Percentiles rank a stretch among this genome's conserved stretches.
Evolutionary conservation across 1,139 yeast genomes (phyloP).

Genomic region (Kodamaea anthophila): DNA sequence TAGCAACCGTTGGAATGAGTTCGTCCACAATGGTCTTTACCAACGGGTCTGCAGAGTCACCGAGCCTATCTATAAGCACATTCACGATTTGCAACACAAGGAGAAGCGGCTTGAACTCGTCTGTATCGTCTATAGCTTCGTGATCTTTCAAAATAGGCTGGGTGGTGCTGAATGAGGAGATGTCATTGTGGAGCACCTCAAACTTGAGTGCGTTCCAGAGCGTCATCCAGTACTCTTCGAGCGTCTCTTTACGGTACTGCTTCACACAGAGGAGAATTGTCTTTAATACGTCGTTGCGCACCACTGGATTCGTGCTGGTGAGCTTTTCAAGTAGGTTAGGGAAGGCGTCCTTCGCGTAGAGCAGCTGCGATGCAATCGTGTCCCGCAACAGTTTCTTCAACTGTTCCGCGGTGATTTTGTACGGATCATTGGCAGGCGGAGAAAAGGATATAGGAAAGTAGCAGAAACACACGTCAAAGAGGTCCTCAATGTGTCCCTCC

Average conservation of each 20-base stretch:
- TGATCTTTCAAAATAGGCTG: constrained; percentile 25
- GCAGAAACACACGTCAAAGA: constrained; percentile 87
- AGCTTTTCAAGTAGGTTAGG: constrained; percentile 79
- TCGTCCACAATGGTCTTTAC: constrained; percentile 47
- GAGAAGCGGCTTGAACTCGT: constrained; percentile 36
- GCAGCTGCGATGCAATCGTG: constrained; percentile 59
- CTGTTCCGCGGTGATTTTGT: constrained; percentile 69
- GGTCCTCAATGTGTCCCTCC: constrained; percentile 33
- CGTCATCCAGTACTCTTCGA: constrained; percentile 59
- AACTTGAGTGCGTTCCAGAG: constrained; percentile 87
- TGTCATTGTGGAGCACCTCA: constrained; percentile 74
- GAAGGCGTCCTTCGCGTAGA: constrained; percentile 68
- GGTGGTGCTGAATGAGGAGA: constrained; percentile 28
- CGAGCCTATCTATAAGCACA: constrained; percentile 31
- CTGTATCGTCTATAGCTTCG: constrained; percentile 27
- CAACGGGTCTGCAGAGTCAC: constrained; percentile 23
- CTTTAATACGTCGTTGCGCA: constrained; percentile 68
- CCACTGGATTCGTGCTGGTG: constrained; percentile 72
- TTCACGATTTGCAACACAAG: constrained; percentile 46
- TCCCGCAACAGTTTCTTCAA: constrained; percentile 52
- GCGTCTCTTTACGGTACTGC: constrained; percentile 40
- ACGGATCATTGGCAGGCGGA: constrained; percentile 90
- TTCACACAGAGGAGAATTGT: constrained; percentile 56
- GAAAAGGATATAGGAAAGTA: constrained; percentile 94
- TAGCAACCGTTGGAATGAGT: constrained; percentile 46